Conservation (phyloP, 169 alveolate genomes). For the Plasmodium yoelii region DNA sequence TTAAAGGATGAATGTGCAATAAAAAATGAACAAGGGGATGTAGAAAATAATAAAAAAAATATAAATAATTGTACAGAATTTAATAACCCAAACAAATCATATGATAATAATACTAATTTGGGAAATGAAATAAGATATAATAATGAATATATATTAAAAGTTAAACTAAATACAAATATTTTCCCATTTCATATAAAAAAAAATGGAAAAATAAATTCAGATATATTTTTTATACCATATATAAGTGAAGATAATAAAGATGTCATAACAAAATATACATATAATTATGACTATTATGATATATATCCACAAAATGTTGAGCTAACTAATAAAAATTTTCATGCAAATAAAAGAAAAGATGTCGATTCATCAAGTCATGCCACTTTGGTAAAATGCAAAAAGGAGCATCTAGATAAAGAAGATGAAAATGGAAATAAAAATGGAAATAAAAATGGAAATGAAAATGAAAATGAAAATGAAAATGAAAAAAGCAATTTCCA, state of each 20-base stretch:
- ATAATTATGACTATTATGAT: slow-evolving; percentile 54
- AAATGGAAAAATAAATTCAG: slow-evolving; percentile 55
- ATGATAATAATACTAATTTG: no score
- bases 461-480: slow-evolving; percentile 11
- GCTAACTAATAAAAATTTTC: slow-evolving; percentile 26
- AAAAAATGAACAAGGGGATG: background rate
- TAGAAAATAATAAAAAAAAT: no score
- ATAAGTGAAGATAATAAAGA: slow-evolving; percentile 45
- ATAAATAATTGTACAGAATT: no score
- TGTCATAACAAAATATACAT: slow-evolving; percentile 49
- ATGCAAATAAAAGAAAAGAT: slow-evolving; percentile 20
- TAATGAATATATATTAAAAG: slow-evolving; percentile 13
- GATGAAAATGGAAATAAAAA: no score
- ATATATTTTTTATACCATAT: slow-evolving; percentile 56
- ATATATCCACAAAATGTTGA: slow-evolving; percentile 36
- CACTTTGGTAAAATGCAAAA: background rate
- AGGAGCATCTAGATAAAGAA: slow-evolving; percentile 17
- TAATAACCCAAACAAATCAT: no score
- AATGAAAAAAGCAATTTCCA: slow-evolving; percentile 25
- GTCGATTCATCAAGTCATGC: background rate
- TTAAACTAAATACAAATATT: slow-evolving; percentile 14
- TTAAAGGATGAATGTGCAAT: background rate
- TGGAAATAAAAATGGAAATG: no score
- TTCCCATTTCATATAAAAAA: slow-evolving; percentile 65
- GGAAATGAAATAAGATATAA: background rate